phyloP scores from a whole-genome alignment of 208 protist species.

The Trypanosoma boissoni region DNA sequence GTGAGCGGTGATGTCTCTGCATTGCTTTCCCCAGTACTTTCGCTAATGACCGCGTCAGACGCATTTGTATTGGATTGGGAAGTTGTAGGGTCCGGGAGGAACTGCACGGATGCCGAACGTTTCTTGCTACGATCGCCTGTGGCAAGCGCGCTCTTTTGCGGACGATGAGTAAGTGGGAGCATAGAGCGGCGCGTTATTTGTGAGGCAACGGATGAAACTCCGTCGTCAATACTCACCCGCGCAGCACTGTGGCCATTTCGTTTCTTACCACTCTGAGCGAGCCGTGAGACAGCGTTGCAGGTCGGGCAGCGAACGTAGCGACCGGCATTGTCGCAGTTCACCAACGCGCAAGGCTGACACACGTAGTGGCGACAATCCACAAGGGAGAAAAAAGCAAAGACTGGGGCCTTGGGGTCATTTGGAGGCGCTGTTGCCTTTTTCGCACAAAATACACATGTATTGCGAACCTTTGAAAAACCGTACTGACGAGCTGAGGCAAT shows the following conservation, averaged over 20 bases:
- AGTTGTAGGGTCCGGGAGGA: slow-evolving; percentile 28
- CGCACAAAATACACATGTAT: slow-evolving; percentile 66
- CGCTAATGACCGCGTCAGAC: not conserved
- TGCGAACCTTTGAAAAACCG: slow-evolving; percentile 18
- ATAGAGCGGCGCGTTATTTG: slow-evolving; percentile 25
- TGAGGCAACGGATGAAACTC: slow-evolving; percentile 60
- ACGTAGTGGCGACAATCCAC: slow-evolving; percentile 88
- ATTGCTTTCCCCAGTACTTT: not conserved
- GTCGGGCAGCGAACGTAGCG: slow-evolving; percentile 64
- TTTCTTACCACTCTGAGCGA: slow-evolving; percentile 69
- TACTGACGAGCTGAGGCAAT: slow-evolving; percentile 43
- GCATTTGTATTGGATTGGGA: too few species aligned
- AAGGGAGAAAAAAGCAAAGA: slow-evolving; percentile 88
- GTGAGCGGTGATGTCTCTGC: slow-evolving; percentile 47
- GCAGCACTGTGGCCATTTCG: slow-evolving; percentile 20
- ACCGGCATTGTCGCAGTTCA: slow-evolving; percentile 76
- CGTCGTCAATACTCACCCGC: slow-evolving; percentile 70
- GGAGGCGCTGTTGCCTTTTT: slow-evolving; percentile 37
- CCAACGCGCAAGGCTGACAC: slow-evolving; percentile 87
- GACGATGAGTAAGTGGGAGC: not conserved
- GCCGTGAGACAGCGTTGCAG: slow-evolving; percentile 72
- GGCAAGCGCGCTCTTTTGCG: slow-evolving; percentile 41
- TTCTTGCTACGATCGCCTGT: slow-evolving; percentile 30
- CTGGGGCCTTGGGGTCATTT: slow-evolving; percentile 69
- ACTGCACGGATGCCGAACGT: slow-evolving; percentile 66